Percentiles rank a stretch among this genome's conserved stretches.
phyloP scores from a whole-genome alignment of 495 filamentous ascomycete species.

The Penicillium parvum region DNA sequence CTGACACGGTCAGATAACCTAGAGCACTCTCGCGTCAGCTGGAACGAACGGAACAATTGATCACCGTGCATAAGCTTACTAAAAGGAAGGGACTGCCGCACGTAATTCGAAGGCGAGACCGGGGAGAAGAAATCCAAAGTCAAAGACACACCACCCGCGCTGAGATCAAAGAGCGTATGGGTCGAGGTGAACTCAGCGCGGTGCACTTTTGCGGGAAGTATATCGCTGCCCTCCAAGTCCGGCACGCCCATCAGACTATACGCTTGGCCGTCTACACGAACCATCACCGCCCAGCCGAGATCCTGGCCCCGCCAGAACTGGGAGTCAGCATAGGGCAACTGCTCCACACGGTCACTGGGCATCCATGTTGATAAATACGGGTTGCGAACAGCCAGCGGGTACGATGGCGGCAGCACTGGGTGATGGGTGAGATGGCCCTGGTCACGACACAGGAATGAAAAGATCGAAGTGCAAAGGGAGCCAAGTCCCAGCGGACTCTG shows the following conservation, averaged over 20 bases:
- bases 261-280: conserved; percentile 41
- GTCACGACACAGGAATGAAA: conserved; percentile 15
- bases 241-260: conserved; percentile 48
- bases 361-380: conserved; percentile 47
- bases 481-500: conserved; percentile 19
- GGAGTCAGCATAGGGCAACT: conserved; percentile 37
- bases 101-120: conserved; percentile 77
- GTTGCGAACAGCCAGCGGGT: conserved; percentile 46
- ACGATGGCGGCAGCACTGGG: conserved; percentile 40
- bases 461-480: conserved; percentile 21
- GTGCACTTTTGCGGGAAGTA: conserved; percentile 34
- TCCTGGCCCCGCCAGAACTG: conserved; percentile 50
- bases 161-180: conserved; percentile 41
- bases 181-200: conserved; percentile 44
- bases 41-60: not conserved
- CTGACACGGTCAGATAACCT: conserved; percentile 66
- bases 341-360: conserved; percentile 34
- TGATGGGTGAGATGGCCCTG: conserved; percentile 14
- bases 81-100: conserved; percentile 79
- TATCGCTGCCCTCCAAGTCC: conserved; percentile 15
- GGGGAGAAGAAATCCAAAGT: conserved; percentile 70
- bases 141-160: conserved; percentile 37
- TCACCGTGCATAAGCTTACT: conserved; percentile 29
- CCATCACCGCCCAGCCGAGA: conserved; percentile 46
- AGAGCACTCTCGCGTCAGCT: conserved; percentile 10